A percentile compares a stretch with the other conserved stretches of the same genome.
phyloP scores from a whole-genome alignment of 1,139 yeast species.

The Saccharomycopsis hybrid region DNA sequence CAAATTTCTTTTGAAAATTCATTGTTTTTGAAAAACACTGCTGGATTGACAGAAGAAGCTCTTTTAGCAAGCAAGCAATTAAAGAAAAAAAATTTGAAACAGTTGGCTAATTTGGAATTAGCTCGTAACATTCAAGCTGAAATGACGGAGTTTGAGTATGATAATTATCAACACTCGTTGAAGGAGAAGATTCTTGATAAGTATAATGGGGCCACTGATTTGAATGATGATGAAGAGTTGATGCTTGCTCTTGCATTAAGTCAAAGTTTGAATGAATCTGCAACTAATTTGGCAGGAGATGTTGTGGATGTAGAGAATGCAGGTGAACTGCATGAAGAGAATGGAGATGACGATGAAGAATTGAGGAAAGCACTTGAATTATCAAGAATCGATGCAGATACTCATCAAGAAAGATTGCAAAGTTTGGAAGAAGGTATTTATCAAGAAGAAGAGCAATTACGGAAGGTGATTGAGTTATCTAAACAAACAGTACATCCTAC shows the following conservation, averaged over 20 bases:
- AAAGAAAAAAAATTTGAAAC: constrained; percentile 7
- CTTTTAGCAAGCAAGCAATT: constrained; percentile 1
- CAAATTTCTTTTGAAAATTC: constrained; percentile 19
- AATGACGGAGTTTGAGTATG: constrained; percentile 10
- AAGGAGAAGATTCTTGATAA: constrained; percentile 6
- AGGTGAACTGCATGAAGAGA: not conserved
- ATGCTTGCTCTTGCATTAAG: constrained; percentile 17
- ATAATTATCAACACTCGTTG: constrained; percentile 1
- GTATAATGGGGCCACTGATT: constrained; percentile 16
- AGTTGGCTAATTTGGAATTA: constrained; percentile 1
- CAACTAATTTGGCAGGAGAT: not conserved
- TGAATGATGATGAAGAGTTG: constrained; percentile 15
- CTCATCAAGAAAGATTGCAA: not conserved
- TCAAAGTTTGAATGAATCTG: constrained; percentile 8
- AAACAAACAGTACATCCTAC: too few species aligned
- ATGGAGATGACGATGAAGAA: constrained; percentile 3
- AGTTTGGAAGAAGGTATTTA: not conserved
- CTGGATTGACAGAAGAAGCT: constrained; percentile 6
- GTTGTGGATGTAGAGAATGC: not conserved
- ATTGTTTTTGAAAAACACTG: constrained; percentile 6
- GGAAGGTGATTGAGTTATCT: too few species aligned
- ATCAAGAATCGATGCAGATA: not conserved
- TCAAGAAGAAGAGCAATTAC: too few species aligned
- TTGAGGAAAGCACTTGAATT: constrained; percentile 7
- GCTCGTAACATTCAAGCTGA: constrained; percentile 8